Evolutionary conservation across 1,284 basidiomycete genomes (phyloP).

Genomic region (Meripilus lineatus): DNA sequence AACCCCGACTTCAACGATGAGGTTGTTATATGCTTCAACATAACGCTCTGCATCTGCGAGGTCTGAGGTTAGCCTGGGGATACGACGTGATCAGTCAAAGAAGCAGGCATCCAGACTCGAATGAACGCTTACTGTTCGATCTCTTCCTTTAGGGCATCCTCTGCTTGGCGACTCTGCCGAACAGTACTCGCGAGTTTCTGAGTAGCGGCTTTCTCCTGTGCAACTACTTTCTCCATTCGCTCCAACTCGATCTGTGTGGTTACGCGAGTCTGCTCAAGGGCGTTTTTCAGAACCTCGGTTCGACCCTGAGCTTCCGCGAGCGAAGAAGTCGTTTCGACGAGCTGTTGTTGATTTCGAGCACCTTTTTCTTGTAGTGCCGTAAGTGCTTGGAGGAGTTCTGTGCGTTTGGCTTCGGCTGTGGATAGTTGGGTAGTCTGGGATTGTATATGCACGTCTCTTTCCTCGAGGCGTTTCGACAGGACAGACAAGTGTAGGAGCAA

Average conservation of each 20-base stretch:
- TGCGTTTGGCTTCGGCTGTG: conserved; percentile 32
- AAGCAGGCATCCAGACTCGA: not conserved
- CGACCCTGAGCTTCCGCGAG: conserved; percentile 22
- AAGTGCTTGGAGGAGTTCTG: conserved; percentile 35
- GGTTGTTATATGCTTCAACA: conserved; percentile 58
- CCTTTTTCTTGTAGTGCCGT: conserved; percentile 35
- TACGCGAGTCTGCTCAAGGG: conserved; percentile 21
- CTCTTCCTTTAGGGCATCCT: conserved; percentile 57
- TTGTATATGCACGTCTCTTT: conserved; percentile 22
- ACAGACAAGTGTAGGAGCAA: conserved; percentile 17
- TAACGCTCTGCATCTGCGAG: conserved; percentile 56
- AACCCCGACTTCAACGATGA: conserved; percentile 57
- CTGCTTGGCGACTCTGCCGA: conserved; percentile 51
- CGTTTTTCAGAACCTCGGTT: conserved; percentile 18
- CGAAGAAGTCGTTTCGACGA: conserved; percentile 24
- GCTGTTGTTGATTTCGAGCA: conserved; percentile 19
- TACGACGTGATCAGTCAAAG: not conserved
- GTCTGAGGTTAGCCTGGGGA: conserved; percentile 48
- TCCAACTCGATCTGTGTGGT: conserved; percentile 20
- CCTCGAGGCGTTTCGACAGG: conserved; percentile 16
- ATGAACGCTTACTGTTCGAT: conserved; percentile 48
- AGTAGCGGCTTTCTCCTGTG: conserved; percentile 46
- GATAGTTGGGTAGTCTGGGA: conserved; percentile 34
- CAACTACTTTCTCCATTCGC: conserved; percentile 25
- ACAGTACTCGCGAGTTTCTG: conserved; percentile 45